A percentile compares a stretch with the other conserved stretches of the same genome.
Conservation (phyloP, 2,329 filamentous ascomycete genomes). For the Arachnopeziza araneosa region DNA sequence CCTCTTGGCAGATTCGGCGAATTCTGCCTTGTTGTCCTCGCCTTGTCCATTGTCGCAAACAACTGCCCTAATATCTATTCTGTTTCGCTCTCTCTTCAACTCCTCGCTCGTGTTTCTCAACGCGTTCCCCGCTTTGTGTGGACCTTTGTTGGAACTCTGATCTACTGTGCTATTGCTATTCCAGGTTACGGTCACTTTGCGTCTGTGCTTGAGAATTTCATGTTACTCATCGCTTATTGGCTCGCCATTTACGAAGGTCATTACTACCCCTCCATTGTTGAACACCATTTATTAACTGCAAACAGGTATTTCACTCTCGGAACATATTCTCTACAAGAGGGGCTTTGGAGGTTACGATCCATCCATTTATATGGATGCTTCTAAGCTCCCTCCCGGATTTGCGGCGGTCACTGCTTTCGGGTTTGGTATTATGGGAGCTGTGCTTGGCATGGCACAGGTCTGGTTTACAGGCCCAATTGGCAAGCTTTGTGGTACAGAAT, state of each 20-base stretch:
- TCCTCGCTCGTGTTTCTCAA: slow-evolving; percentile 53
- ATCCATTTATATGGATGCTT: slow-evolving; percentile 51
- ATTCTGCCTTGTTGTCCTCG: slow-evolving; percentile 64
- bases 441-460: slow-evolving; percentile 63
- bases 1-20: slow-evolving; percentile 63
- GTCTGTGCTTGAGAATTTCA: slow-evolving; percentile 62
- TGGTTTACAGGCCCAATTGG: slow-evolving; percentile 68
- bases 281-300: not conserved
- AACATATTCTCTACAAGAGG: slow-evolving; percentile 64
- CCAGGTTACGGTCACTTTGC: slow-evolving; percentile 64
- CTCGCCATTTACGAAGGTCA: slow-evolving; percentile 62
- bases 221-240: slow-evolving; percentile 67
- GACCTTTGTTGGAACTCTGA: slow-evolving; percentile 54
- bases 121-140: slow-evolving; percentile 63
- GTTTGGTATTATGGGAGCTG: slow-evolving; percentile 59
- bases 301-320: slow-evolving; percentile 49
- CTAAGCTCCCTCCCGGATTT: slow-evolving; percentile 55
- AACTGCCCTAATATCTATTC: slow-evolving; percentile 72
- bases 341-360: slow-evolving; percentile 55
- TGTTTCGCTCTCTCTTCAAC: slow-evolving; percentile 60
- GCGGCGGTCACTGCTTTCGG: slow-evolving; percentile 59
- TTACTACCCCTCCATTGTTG: not conserved
- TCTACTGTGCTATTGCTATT: slow-evolving; percentile 65
- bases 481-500: slow-evolving; percentile 31
- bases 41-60: slow-evolving; percentile 62